Evolutionary conservation across 1,284 basidiomycete genomes (phyloP), one percentile per base, ranked within the genome.

Genomic region (Sporisorium reilianum): DNA sequence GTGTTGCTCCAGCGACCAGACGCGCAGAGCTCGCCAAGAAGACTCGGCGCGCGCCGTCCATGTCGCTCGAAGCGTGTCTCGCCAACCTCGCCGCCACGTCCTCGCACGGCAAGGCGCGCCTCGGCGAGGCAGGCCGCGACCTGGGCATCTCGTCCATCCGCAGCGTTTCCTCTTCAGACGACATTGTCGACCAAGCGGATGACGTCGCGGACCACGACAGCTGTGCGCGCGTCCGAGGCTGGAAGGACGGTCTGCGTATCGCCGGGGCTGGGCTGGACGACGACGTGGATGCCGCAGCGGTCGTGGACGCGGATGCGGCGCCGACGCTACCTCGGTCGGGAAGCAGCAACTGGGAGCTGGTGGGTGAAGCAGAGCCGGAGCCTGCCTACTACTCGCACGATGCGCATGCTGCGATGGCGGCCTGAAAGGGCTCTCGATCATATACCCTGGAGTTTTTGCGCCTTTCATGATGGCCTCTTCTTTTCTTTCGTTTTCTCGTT

Each of bases 221-320:
- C 55, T 46, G 36, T 25, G 56, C 71, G n/a, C 52, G 72, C 8
- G 67, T 75, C 5, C 42, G 50, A 26, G 73, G 73, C 1, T 75
- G 73, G 73, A 75, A 75, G 57, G 68, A 75, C 51, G 73, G 73
- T 0, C 57, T 75, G 51, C 57, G 67, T 18, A 71, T 75, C 26
- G 73, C 64, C 14, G 73, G 67, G 5, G 73, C 67, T 34, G 64
- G 50, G 0, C 22, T 70, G 25, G 62, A 75, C 2, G 61, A 64
- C 20, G 64, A 36, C 3, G 57, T 40, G 7, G 44, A 36, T 26
- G 45, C 22, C 1, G 45, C 12, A 0, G 45, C 12, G 14, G 23
- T 14, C 16, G 38, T 58, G 38, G 57, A 60, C 11, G 52, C 64
- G 8, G 60, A 46, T 23, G 49, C 32, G 1, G 23, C 25, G 0